These are phyloP conservation scores for Diophrys sp. DNA, from an alignment of 73 alveolate genomes.

Conservation along the genomic window DNA sequence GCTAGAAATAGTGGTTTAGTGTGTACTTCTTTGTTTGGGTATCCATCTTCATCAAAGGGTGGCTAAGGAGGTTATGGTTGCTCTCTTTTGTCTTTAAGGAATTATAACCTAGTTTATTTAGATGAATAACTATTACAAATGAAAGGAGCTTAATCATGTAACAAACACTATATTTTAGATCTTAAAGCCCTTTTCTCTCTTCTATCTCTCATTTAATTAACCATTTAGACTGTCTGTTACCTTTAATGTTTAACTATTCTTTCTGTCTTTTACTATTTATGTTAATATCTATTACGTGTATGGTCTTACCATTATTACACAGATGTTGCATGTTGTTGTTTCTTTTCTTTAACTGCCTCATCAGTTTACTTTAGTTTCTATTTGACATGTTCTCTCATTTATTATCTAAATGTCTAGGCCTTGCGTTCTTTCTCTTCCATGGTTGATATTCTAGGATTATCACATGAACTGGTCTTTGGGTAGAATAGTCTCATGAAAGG, in stretches of 20 bases:
- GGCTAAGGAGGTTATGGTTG: too few species aligned
- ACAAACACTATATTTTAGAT: neutral
- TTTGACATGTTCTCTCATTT: neutral
- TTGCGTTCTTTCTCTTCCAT: too few species aligned
- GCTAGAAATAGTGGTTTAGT: too few species aligned
- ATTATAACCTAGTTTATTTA: neutral
- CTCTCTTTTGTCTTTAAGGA: neutral
- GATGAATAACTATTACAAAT: neutral
- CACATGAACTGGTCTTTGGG: too few species aligned
- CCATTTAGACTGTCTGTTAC: neutral
- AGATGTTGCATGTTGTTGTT: neutral
- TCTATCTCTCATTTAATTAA: neutral
- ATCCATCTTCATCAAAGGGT: neutral
- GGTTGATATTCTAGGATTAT: too few species aligned
- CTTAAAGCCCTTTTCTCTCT: neutral
- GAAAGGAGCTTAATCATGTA: neutral
- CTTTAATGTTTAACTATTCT: neutral
- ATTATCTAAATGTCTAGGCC: too few species aligned
- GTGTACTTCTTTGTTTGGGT: neutral
- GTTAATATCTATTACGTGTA: neutral
- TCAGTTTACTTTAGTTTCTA: neutral
- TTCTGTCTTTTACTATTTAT: neutral
- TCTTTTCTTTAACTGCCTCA: neutral
- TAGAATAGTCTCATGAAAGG: too few species aligned
- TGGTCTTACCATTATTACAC: neutral